Evolutionary conservation across 768 basidiomycete species (phyloP).

Genomic region (Lactifluus rugatus): DNA sequence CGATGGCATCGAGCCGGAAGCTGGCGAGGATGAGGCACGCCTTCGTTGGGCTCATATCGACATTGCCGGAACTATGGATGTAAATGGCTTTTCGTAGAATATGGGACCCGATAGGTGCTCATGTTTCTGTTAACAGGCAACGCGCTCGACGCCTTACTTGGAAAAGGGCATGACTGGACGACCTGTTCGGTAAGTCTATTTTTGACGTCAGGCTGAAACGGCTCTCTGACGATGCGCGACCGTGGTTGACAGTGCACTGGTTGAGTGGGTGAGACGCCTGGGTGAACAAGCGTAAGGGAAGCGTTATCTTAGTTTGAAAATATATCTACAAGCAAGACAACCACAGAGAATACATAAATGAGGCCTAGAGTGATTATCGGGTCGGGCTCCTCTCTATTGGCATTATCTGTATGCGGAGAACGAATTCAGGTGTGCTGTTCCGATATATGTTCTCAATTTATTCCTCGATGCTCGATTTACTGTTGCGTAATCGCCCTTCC

Average conservation of each 20-base stretch:
- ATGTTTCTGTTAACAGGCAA: slow-evolving; percentile 31
- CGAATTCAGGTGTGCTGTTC: not conserved
- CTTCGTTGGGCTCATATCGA: slow-evolving; percentile 85
- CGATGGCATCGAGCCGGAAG: slow-evolving; percentile 56
- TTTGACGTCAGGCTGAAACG: not conserved
- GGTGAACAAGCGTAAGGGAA: not conserved
- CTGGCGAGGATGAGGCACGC: slow-evolving; percentile 38
- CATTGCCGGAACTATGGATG: slow-evolving; percentile 73
- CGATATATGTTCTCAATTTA: not conserved
- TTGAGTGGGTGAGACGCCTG: slow-evolving; percentile 18
- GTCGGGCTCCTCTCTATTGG: not conserved
- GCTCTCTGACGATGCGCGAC: not conserved
- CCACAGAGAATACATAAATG: not conserved
- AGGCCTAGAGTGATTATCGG: not conserved
- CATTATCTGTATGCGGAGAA: not conserved
- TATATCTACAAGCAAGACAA: not conserved
- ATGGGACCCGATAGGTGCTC: not conserved
- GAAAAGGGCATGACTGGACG: slow-evolving; percentile 74
- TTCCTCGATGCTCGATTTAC: slow-evolving; percentile 22
- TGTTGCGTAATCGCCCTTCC: slow-evolving; percentile 53
- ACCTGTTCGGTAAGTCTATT: slow-evolving; percentile 52
- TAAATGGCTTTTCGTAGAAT: slow-evolving; percentile 23
- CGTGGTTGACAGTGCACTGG: slow-evolving; percentile 10
- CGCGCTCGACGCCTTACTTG: slow-evolving; percentile 48
- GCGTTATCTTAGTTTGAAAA: not conserved